Base-by-base conservation (phyloP, 345 rosid species). In the Euphorbia lathyris region DNA sequence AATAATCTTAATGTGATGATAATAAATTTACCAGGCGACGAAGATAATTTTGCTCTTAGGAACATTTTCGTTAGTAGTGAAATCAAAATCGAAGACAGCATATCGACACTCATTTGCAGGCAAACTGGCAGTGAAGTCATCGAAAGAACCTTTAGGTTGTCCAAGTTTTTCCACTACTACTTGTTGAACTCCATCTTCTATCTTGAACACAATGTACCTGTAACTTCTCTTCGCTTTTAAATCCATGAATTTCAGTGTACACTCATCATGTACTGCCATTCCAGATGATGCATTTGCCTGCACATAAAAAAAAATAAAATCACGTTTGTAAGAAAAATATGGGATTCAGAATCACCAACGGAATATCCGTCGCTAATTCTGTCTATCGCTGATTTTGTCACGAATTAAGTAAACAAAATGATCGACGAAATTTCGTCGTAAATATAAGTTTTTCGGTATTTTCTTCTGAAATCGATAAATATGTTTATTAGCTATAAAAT, bases 41-140 rank as follows among this genome's bases (percentile, higher is more conserved):
- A 72, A 76, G 69, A 61, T 67, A 27, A 76, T 72, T 67, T 76
- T 76, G 80, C 76, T 76, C 69, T 67, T 76, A 0, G 67, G 63
- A 17, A 76, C 61, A 34, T 76, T 61, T 60, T 76, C 76, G 4
- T 36, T n/a, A 2, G 80, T 76, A 5, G 73, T 72, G 69, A 76
- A 76, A 66, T 76, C 80, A 22, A 71, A 66, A 67, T 76, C 79
- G 27, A 47, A 76, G 67, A 76, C 76, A 59, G 68, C 79, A 55
- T 76, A 76, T 40, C 79, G 71, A 34, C 79, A 76, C 58, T 76
- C 79, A 20, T 76, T 53, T 22, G 60, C 64, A 0, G 79, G 79
- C 65, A 76, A 67, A 47, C 72, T 71, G 38, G 68, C 67, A 16
- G 64, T 40, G 13, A 76, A 71, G 32, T 71, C 79, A 4, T 71